Conservation (phyloP, 2,329 filamentous ascomycete genomes). For the Passalora sequoiae region DNA sequence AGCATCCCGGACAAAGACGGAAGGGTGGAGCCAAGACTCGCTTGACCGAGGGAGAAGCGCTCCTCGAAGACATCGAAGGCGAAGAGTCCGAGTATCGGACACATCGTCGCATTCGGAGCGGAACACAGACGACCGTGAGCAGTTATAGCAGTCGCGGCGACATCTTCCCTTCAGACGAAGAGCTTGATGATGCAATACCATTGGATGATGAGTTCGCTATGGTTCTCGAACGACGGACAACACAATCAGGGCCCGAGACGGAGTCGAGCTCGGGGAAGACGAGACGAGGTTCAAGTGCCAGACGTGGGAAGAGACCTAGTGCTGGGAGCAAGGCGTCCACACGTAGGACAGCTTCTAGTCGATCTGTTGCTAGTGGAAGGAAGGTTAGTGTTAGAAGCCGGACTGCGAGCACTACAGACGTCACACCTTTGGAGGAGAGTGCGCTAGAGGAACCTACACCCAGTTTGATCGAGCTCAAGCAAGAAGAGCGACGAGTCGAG, state of each 20-base stretch:
- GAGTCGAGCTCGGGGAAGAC: slow-evolving; percentile 65
- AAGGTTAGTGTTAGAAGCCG: slow-evolving; percentile 1
- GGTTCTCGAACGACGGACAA: slow-evolving; percentile 63
- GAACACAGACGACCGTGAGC: slow-evolving; percentile 76
- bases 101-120: slow-evolving; percentile 61
- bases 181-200: slow-evolving; percentile 76
- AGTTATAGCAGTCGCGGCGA: slow-evolving; percentile 85
- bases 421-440: not conserved
- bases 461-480: slow-evolving; percentile 50
- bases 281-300: slow-evolving; percentile 16
- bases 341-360: slow-evolving; percentile 22
- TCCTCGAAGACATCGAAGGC: slow-evolving; percentile 57
- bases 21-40: slow-evolving; percentile 35
- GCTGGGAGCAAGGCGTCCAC: slow-evolving; percentile 33
- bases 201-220: slow-evolving; percentile 90
- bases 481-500: slow-evolving; percentile 52
- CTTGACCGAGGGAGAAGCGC: slow-evolving; percentile 60
- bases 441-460: slow-evolving; percentile 20
- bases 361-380: slow-evolving; percentile 13
- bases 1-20: slow-evolving; percentile 59
- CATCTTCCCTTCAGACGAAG: slow-evolving; percentile 80
- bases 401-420: not conserved
- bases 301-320: slow-evolving; percentile 38
- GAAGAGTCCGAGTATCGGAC: slow-evolving; percentile 26
- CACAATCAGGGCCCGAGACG: slow-evolving; percentile 50